Conservation (phyloP, 768 basidiomycete species). For the Lyophyllum shimeji region DNA sequence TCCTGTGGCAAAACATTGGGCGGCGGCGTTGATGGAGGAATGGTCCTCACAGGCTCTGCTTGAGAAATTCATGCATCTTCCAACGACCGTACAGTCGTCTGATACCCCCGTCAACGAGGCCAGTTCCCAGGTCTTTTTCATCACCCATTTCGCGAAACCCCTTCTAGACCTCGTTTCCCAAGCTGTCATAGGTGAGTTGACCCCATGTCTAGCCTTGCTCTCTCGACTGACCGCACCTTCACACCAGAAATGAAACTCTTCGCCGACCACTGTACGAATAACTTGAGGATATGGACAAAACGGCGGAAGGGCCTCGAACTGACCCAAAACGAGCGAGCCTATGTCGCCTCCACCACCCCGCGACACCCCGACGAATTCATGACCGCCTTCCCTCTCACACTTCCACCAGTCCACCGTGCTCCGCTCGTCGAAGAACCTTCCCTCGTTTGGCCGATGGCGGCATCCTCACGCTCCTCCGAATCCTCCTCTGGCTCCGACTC, state of each 20-base stretch:
- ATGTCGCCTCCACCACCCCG: constrained; percentile 56
- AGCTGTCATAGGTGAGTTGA: constrained; percentile 68
- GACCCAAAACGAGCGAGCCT: constrained; percentile 31
- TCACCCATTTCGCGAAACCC: constrained; percentile 78
- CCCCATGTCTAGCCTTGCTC: neutral
- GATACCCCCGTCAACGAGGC: constrained; percentile 62
- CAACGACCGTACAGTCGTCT: constrained; percentile 51
- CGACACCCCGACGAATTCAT: constrained; percentile 48
- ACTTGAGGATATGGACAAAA: constrained; percentile 68
- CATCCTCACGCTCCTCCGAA: constrained; percentile 24
- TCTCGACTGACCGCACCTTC: neutral
- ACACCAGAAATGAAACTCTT: constrained; percentile 65
- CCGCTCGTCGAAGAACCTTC: constrained; percentile 15
- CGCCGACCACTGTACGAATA: constrained; percentile 63
- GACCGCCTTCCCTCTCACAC: constrained; percentile 35
- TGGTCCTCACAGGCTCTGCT: constrained; percentile 90
- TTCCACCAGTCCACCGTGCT: constrained; percentile 24
- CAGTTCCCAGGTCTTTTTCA: constrained; percentile 86
- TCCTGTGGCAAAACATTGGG: constrained; percentile 92
- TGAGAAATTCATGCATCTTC: constrained; percentile 76
- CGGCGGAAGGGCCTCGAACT: constrained; percentile 40
- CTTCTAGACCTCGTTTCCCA: constrained; percentile 73
- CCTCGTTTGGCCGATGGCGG: constrained; percentile 21
- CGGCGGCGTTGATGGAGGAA: constrained; percentile 81
- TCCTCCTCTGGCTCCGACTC: constrained; percentile 24